Evolutionary conservation across 768 basidiomycete species (phyloP).

Genomic region (Exidia glandulosa): DNA sequence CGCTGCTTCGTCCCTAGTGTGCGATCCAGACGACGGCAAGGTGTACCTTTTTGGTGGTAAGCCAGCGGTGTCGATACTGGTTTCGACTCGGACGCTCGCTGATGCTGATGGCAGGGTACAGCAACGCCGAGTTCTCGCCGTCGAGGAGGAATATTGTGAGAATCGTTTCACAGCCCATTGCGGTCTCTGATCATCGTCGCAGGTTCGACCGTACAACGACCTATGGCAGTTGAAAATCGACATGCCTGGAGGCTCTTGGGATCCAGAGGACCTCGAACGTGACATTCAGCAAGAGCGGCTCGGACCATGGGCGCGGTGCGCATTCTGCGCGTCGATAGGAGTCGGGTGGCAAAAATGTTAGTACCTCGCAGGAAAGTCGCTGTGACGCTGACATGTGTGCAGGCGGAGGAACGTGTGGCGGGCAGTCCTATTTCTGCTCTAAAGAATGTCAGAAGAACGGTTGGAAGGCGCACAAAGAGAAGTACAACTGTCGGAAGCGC

Average conservation of each 20-base stretch:
- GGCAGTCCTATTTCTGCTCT: not conserved
- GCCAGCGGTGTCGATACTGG: not conserved
- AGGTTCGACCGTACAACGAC: slow-evolving; percentile 23
- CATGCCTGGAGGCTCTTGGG: slow-evolving; percentile 25
- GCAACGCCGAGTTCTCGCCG: slow-evolving; percentile 27
- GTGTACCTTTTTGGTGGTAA: slow-evolving; percentile 26
- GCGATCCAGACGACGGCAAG: slow-evolving; percentile 26
- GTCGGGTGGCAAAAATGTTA: slow-evolving; percentile 26
- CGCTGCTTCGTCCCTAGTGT: slow-evolving; percentile 21
- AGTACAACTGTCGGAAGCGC: not conserved
- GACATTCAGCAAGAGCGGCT: slow-evolving; percentile 25
- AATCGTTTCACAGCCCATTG: too few relatives aligned
- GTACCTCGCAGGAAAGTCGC: not conserved
- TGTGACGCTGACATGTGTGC: not conserved
- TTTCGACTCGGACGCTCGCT: too few relatives aligned
- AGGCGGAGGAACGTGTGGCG: not conserved
- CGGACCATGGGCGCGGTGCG: slow-evolving; percentile 33
- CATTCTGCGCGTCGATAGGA: slow-evolving; percentile 26
- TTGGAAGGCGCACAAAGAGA: not conserved
- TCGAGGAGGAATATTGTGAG: slow-evolving; percentile 16
- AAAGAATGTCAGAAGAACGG: not conserved
- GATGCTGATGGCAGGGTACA: slow-evolving; percentile 16
- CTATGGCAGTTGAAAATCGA: slow-evolving; percentile 30
- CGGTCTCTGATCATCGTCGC: too few relatives aligned
- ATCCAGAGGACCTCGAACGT: slow-evolving; percentile 25